Evolutionary conservation across 495 filamentous ascomycete species (phyloP), one percentile per base, ranked within the genome.

Genomic region (Bacidia gigantensis): DNA sequence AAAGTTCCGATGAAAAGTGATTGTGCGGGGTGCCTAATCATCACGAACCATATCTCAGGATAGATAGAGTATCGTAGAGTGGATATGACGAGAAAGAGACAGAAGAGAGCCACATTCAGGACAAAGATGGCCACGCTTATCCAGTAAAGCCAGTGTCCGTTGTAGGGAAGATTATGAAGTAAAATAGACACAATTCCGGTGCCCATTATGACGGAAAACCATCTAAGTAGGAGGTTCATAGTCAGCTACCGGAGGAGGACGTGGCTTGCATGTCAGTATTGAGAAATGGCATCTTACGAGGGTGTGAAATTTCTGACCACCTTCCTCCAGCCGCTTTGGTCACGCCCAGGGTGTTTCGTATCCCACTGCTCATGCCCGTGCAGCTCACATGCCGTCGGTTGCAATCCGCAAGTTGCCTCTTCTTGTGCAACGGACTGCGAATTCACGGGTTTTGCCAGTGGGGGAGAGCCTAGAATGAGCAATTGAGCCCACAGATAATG

Each of bases 121-220:
- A 58, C 65, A 53, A 82, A 82, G 20, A 80, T 63, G 23, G 71
- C 59, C 38, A 79, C 57, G 0, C 75, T 78, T 14, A 81, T 64
- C 54, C 65, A 73, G 48, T 74, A 70, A 1, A 82, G 65, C 71
- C 75, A 77, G 24, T 20, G 3, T 12, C 64, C 74, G 51, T 79
- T 73, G 53, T 76, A 79, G 2, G 79, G 76, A 2, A 82, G 65
- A 10, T 69, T 69, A 55, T 79, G 70, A 2, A 82, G 66, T 9
- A 82, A 65, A 25, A 80, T 73, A 3, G 79, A 78, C 2, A 78
- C 75, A 23, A 83, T 79, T 3, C 80, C 81, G 0, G 80, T 84
- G 26, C 80, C 77, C 79, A 84, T 83, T 14, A 62, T 83, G 32
- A 79, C 69, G 3, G 66, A 53, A 58, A 74, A 77, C 74, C 72